These are phyloP conservation scores for Betula pendula DNA, from an alignment of 306 rosid genomes.

Conservation along the genomic window DNA sequence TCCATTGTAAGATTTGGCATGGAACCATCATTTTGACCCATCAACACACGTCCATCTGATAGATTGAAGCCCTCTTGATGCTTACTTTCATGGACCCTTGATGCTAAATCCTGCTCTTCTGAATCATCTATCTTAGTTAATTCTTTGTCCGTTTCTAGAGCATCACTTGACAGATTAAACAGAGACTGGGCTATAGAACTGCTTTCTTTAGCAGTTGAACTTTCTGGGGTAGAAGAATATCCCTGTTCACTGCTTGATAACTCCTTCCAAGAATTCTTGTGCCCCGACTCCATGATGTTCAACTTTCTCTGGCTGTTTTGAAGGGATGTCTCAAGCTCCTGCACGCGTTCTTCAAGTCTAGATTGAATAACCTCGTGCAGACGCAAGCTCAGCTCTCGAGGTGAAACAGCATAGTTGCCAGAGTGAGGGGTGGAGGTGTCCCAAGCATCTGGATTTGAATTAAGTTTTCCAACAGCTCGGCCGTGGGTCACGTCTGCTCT, in stretches of 20 bases:
- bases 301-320: slow-evolving; percentile 57
- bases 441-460: slow-evolving; percentile 35
- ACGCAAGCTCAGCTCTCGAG: slow-evolving; percentile 63
- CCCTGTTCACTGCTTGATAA: slow-evolving; percentile 25
- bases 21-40: slow-evolving; percentile 29
- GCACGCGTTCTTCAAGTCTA: slow-evolving; percentile 63
- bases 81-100: slow-evolving; percentile 28
- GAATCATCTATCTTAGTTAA: slow-evolving; percentile 48
- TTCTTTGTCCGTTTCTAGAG: slow-evolving; percentile 62
- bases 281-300: slow-evolving; percentile 38
- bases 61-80: slow-evolving; percentile 8
- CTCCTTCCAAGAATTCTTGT: slow-evolving; percentile 24
- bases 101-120: slow-evolving; percentile 47
- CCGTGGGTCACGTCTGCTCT: slow-evolving; percentile 38
- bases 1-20: slow-evolving; percentile 6
- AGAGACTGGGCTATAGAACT: slow-evolving; percentile 33
- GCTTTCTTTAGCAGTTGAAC: slow-evolving; percentile 31
- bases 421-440: slow-evolving; percentile 40
- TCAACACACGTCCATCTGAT: slow-evolving; percentile 18
- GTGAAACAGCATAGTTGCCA: slow-evolving; percentile 68
- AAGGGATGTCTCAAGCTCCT: slow-evolving; percentile 77
- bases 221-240: slow-evolving; percentile 33
- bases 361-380: slow-evolving; percentile 75
- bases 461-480: slow-evolving; percentile 18
- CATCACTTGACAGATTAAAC: slow-evolving; percentile 58